These are phyloP conservation scores for Hemileccinum impolitum DNA, from an alignment of 768 basidiomycete species.

Conservation along the genomic window DNA sequence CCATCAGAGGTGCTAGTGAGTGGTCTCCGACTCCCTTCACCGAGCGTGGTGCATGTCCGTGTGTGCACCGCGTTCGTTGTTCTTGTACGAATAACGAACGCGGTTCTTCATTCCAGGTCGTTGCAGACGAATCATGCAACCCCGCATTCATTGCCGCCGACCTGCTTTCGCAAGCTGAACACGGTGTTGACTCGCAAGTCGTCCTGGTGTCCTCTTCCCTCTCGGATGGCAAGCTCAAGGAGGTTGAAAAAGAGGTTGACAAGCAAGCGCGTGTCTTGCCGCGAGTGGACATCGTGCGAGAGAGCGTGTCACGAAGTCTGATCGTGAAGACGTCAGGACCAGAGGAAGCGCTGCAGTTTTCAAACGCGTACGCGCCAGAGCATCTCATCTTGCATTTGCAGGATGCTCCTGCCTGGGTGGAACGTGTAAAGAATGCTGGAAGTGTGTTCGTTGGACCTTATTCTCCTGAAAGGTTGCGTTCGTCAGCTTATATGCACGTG, in stretches of 20 bases:
- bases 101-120: conserved; percentile 57
- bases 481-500: background rate
- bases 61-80: conserved; percentile 51
- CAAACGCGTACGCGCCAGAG: conserved; percentile 97
- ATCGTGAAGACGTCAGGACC: conserved; percentile 71
- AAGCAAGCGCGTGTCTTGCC: conserved; percentile 81
- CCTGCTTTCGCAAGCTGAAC: conserved; percentile 95
- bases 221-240: conserved; percentile 53
- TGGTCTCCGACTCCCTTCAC: background rate
- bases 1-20: conserved; percentile 93
- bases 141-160: conserved; percentile 95
- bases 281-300: conserved; percentile 84
- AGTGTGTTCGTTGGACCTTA: conserved; percentile 95
- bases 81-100: conserved; percentile 35
- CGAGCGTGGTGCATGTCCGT: conserved; percentile 60
- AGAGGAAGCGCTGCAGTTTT: conserved; percentile 81
- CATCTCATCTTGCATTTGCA: conserved; percentile 91
- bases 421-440: conserved; percentile 83
- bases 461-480: conserved; percentile 87
- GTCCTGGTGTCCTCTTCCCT: conserved; percentile 84
- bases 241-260: conserved; percentile 84
- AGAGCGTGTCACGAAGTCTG: conserved; percentile 87
- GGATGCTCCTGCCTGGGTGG: conserved; percentile 61
- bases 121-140: conserved; percentile 84
- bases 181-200: conserved; percentile 97